Evolutionary conservation across 2,329 filamentous ascomycete species (phyloP).

Genomic region (Pseudogymnoascus sp.): DNA sequence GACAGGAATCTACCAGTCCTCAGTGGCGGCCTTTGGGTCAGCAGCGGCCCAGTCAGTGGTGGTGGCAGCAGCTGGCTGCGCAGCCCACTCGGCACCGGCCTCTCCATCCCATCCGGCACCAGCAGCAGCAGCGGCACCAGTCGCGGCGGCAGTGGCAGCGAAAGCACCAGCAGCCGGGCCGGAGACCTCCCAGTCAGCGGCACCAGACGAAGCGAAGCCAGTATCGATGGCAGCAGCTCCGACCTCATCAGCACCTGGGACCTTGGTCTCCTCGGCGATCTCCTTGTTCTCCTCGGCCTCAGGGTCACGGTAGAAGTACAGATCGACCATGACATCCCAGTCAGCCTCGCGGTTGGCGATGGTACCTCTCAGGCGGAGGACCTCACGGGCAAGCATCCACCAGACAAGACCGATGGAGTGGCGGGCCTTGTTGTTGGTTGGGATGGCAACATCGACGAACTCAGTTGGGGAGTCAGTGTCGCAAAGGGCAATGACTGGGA

Average conservation of each 20-base stretch:
- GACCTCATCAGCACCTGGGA: slow-evolving; percentile 76
- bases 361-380: slow-evolving; percentile 95
- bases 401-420: slow-evolving; percentile 97
- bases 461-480: slow-evolving; percentile 99
- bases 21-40: slow-evolving; percentile 37
- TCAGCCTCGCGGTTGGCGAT: slow-evolving; percentile 91
- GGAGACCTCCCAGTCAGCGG: slow-evolving; percentile 78
- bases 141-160: slow-evolving; percentile 44
- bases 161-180: slow-evolving; percentile 53
- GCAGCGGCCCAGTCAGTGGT: slow-evolving; percentile 44
- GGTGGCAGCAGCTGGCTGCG: slow-evolving; percentile 35
- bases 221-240: slow-evolving; percentile 70
- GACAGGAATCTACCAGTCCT: slow-evolving; percentile 27
- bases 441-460: slow-evolving; percentile 99
- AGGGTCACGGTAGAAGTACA: slow-evolving; percentile 99
- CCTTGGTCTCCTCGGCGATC: slow-evolving; percentile 80
- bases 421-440: slow-evolving; percentile 99
- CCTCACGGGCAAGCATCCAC: slow-evolving; percentile 99
- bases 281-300: slow-evolving; percentile 99
- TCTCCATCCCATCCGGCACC: slow-evolving; percentile 56
- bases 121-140: slow-evolving; percentile 55
- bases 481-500: slow-evolving; percentile 97
- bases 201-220: slow-evolving; percentile 53
- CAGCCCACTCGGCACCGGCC: slow-evolving; percentile 43
- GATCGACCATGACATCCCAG: slow-evolving; percentile 99